phyloP scores from a whole-genome alignment of 441 rosid genomes.

The Hura crepitans region DNA sequence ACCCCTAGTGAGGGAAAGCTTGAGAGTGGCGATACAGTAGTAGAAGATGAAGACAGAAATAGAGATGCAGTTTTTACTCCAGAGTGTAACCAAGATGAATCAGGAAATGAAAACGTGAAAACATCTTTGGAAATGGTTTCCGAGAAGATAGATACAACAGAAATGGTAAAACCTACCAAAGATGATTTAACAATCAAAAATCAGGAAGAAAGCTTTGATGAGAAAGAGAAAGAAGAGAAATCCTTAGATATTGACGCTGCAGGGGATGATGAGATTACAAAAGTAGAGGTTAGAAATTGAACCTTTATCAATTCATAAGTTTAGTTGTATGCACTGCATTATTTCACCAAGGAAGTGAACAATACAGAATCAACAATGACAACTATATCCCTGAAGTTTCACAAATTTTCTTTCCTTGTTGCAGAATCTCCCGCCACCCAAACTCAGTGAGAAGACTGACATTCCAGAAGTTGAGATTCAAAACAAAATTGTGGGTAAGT shows the following conservation, averaged over 20 bases:
- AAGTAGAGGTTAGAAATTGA: slow-evolving; percentile 14
- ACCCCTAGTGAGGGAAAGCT: slow-evolving; percentile 12
- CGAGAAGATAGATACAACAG: background rate
- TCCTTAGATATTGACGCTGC: background rate
- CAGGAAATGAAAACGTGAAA: slow-evolving; percentile 23
- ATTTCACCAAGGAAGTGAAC: background rate
- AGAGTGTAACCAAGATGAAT: slow-evolving; percentile 25
- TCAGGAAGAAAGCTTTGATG: slow-evolving; percentile 5
- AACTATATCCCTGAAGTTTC: background rate
- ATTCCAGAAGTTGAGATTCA: slow-evolving; percentile 22
- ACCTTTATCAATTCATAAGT: background rate
- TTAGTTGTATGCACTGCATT: background rate
- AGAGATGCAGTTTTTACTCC: slow-evolving; percentile 8
- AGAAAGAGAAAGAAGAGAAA: slow-evolving; percentile 8
- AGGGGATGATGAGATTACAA: background rate
- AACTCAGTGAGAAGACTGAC: slow-evolving; percentile 21
- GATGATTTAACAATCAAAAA: background rate
- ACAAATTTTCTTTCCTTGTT: slow-evolving; percentile 8
- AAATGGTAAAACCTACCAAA: slow-evolving; percentile 3
- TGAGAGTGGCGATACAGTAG: background rate
- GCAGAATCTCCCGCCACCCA: slow-evolving; percentile 25
- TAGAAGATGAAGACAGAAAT: slow-evolving; percentile 12
- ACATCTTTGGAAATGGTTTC: slow-evolving; percentile 7
- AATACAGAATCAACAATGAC: background rate
- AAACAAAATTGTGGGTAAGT: slow-evolving; percentile 19